Percentiles rank a stretch among this genome's conserved stretches.
phyloP scores from a whole-genome alignment of 352 stramenopile genomes.

The Globisporangium apiculatum region DNA sequence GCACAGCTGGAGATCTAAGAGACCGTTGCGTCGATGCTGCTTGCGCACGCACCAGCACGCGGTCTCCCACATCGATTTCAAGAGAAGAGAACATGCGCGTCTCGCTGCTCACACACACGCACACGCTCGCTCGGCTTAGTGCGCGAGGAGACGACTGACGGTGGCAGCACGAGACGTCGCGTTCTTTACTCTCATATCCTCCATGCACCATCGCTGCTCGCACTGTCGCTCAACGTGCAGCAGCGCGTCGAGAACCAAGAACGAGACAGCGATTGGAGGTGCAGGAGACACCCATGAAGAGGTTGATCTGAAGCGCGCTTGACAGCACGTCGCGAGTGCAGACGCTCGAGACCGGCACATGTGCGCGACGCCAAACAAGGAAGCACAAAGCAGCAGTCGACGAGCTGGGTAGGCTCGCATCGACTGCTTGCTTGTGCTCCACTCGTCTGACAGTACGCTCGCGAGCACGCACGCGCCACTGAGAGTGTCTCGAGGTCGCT shows the following conservation, averaged over 20 bases:
- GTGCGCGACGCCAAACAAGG: background rate
- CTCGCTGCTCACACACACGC: background rate
- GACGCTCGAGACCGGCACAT: background rate
- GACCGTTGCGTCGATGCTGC: background rate
- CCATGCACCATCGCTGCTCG: constrained; percentile 26
- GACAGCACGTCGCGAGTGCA: constrained; percentile 3
- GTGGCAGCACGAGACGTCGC: background rate
- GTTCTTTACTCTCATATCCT: constrained; percentile 85
- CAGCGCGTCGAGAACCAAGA: background rate
- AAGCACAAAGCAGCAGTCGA: background rate
- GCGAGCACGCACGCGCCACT: background rate
- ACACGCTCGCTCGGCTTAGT: too few relatives aligned
- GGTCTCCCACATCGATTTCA: constrained; percentile 70
- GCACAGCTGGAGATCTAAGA: constrained; percentile 78
- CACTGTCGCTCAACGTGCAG: background rate
- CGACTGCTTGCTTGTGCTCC: background rate
- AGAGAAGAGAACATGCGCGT: constrained; percentile 58
- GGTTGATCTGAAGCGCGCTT: constrained; percentile 11
- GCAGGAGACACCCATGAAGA: constrained; percentile 50
- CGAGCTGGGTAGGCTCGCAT: constrained; percentile 1
- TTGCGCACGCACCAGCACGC: background rate
- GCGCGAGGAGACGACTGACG: background rate
- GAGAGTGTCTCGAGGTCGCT: background rate
- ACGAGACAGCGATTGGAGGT: background rate
- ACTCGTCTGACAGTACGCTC: background rate